Base-by-base conservation (phyloP, 805 yeast species). In the Saturnispora silvae region DNA sequence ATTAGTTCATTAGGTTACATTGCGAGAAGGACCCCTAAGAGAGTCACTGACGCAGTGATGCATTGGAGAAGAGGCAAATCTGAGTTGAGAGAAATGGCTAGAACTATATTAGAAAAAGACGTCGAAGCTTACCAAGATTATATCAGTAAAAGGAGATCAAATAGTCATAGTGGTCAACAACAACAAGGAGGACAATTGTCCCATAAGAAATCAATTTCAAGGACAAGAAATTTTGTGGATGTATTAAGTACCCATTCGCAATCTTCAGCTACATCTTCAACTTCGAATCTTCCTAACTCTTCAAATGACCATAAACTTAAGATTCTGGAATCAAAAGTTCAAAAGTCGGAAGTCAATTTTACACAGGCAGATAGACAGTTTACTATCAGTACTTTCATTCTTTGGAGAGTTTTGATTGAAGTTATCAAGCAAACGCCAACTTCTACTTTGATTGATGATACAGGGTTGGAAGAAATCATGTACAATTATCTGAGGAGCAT, bases 31-130 rank as follows among this genome's bases (percentile, higher is more conserved):
- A 83, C 85, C 46, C 96, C 97, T 0, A 87, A 85, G 52, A 95
- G 96, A 0, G 96, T 92, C 1, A 86, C 94, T 24, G 99, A 92
- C 56, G 85, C 95, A 5, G 95, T 92, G 42, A 87, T 92, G 97
- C 87, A 83, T 54, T 92, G 99, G 99, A 70, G 97, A 42, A 84
- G 89, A 54, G 75, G 89, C 2, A 92, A 92, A 56, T 77, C 94
- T 11, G 97, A 89, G 49, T 78, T 81, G 3, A 84, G 94, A 2
- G 72, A 74, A 20, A 63, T 70, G 57, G 75, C 81, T 1, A 68
- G 76, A 4, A 65, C 73, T 15, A 68, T 67, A 28, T 65, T 69
- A 13, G 76, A 72, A 35, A 64, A 55, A 38, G 63, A 56, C 33
- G 41, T 57, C 31, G 31, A 43, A 5, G 40, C 44, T 13, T 52